A percentile compares a stretch with the other conserved stretches of the same genome.
These are phyloP conservation scores for Macadamia tetraphylla DNA, from an alignment of 164 flowering plant genomes.

Conservation along the genomic window DNA sequence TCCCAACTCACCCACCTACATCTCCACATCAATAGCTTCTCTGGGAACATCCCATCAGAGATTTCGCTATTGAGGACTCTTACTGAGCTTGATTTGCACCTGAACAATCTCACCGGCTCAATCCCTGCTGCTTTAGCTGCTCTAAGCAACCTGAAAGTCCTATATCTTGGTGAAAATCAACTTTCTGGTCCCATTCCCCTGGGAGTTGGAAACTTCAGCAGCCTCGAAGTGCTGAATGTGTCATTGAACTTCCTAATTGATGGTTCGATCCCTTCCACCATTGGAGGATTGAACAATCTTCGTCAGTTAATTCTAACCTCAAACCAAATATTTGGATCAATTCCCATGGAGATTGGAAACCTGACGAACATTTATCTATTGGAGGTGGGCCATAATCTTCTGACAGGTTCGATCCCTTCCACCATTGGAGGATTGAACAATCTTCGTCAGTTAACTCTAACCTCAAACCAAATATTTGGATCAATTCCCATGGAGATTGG, in stretches of 20 bases:
- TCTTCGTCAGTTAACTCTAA: too few relatives aligned
- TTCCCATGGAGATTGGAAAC: background rate
- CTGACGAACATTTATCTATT: background rate
- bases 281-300: background rate
- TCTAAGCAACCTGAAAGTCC: background rate
- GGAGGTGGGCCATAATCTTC: background rate
- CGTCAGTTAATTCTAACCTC: background rate
- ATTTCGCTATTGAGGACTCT: constrained; percentile 2
- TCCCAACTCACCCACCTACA: constrained; percentile 8
- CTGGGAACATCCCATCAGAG: constrained; percentile 16
- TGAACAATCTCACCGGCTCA: background rate
- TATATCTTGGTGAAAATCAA: background rate
- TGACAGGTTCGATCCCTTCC: background rate
- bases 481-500: background rate
- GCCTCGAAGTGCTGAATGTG: background rate
- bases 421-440: background rate
- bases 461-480: too few relatives aligned
- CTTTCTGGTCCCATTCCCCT: background rate
- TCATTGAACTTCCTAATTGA: background rate
- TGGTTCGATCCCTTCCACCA: background rate
- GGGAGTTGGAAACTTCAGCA: background rate
- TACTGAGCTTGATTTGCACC: background rate
- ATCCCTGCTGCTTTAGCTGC: background rate
- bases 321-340: background rate
- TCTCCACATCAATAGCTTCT: constrained; percentile 2